Conservation (phyloP, 208 protist species). For the Histomonas meleagridis region DNA sequence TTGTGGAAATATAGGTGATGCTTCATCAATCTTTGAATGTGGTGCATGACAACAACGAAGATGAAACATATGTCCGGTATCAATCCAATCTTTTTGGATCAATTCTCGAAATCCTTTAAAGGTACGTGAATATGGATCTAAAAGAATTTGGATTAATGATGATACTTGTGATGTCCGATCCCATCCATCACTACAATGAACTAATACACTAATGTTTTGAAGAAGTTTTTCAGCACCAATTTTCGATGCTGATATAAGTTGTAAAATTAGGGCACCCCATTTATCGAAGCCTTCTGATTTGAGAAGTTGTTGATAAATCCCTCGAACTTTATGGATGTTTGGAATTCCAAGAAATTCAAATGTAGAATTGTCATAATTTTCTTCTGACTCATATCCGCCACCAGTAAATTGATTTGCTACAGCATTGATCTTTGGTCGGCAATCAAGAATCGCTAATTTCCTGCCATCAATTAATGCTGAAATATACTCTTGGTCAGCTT, state of each 20-base stretch:
- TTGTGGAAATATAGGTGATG: conserved; percentile 52
- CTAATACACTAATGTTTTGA: conserved; percentile 43
- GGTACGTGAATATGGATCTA: conserved; percentile 75
- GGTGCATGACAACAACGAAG: conserved; percentile 49
- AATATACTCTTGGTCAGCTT: neutral
- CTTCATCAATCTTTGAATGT: neutral
- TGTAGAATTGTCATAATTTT: neutral
- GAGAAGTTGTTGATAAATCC: neutral
- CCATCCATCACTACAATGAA: conserved; percentile 75
- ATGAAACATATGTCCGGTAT: conserved; percentile 72
- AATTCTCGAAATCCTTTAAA: conserved; percentile 64
- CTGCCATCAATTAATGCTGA: neutral
- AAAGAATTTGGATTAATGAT: conserved; percentile 63
- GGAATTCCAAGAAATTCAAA: conserved; percentile 39
- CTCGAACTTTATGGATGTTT: conserved; percentile 41
- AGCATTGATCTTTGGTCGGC: conserved; percentile 39
- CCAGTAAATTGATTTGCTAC: conserved; percentile 37
- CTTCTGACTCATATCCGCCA: conserved; percentile 37
- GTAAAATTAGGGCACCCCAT: neutral
- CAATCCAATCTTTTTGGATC: conserved; percentile 78
- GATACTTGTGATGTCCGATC: conserved; percentile 74
- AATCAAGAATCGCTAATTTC: conserved; percentile 33
- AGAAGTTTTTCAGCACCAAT: neutral
- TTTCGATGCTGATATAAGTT: neutral
- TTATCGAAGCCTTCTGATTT: neutral